Evolutionary conservation across 208 protist species (phyloP).

Genomic region (Sergeia podlipaevii): DNA sequence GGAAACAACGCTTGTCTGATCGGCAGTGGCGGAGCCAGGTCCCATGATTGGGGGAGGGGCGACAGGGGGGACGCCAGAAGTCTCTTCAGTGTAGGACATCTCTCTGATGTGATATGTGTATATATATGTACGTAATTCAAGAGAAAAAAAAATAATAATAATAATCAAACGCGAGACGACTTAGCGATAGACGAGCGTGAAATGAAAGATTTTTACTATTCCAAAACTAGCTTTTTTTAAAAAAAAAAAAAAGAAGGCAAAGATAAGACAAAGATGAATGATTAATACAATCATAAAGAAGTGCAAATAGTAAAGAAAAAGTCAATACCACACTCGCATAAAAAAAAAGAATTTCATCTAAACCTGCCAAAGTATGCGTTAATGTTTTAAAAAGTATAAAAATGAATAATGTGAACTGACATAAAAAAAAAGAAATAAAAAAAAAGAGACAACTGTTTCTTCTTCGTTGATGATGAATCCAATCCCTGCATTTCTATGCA

Average conservation of each 20-base stretch:
- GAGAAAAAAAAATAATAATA: not conserved
- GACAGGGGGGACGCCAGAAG: slow-evolving; percentile 16
- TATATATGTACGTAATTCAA: not conserved
- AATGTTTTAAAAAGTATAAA: not conserved
- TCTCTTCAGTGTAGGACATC: slow-evolving; percentile 78
- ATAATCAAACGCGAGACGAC: too few species aligned
- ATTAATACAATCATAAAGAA: too few species aligned
- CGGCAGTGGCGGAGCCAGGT: slow-evolving; percentile 67
- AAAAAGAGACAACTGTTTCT: not conserved
- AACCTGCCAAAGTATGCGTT: too few species aligned
- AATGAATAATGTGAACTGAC: not conserved
- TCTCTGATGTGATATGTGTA: not conserved
- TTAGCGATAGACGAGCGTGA: not conserved
- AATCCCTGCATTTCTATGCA: too few species aligned
- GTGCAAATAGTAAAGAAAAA: too few species aligned
- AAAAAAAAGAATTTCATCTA: too few species aligned
- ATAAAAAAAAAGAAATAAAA: not conserved
- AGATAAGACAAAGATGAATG: not conserved
- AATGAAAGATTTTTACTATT: too few species aligned
- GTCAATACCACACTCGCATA: too few species aligned
- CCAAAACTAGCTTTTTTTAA: not conserved
- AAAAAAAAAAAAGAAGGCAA: not conserved
- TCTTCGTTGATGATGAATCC: too few species aligned
- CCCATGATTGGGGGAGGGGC: slow-evolving; percentile 54
- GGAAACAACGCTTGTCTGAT: slow-evolving; percentile 85